Base-by-base conservation (phyloP, 768 basidiomycete species). In the Pleurotus giganteus region DNA sequence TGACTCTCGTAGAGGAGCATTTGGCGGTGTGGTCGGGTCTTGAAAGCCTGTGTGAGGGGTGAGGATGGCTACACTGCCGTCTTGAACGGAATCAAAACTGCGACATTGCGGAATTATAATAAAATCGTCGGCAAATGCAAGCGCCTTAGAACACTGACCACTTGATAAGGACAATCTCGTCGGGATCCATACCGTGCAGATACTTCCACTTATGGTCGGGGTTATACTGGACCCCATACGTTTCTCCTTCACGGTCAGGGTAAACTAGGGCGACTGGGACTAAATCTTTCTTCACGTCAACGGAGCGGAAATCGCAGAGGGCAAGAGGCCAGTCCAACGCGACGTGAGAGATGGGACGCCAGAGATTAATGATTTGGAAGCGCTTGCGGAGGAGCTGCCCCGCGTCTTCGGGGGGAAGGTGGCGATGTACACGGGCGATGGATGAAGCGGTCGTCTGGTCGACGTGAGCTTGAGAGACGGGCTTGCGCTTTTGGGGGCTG, bases 31-130 rank as follows among this genome's bases (percentile, higher is more conserved):
- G 1, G 70, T 69, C 1, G 79, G 76, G 56, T 86, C 84, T 27
- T 71, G 56, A 65, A 86, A 87, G 2, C 74, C 83, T n/a, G 81
- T 82, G 60, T 88, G 86, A 3, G 85, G 83, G 0, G 84, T 82
- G 50, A 85, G 76, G 12, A 34, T 41, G 27, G 52, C 52, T n/a
- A 41, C 39, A 41, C 39, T 41, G 1, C 21, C 21, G 32, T 53
- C 52, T n/a, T 42, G 24, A 24, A 23, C 26, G 9, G 52, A 53
- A 24, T 53, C 52, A 27, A 53, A 53, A 26, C 39, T 41, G 19
- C 15, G n/a, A n/a, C n/a, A n/a, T n/a, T n/a, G n/a, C n/a, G n/a
- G n/a, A n/a, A n/a, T n/a, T n/a, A n/a, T n/a, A n/a, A n/a, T n/a
- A n/a, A n/a, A n/a, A n/a, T n/a, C n/a, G n/a, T n/a, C n/a, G n/a